These are phyloP conservation scores for Afroboletus lepidellus DNA, from an alignment of 1,284 basidiomycete species.

Conservation along the genomic window DNA sequence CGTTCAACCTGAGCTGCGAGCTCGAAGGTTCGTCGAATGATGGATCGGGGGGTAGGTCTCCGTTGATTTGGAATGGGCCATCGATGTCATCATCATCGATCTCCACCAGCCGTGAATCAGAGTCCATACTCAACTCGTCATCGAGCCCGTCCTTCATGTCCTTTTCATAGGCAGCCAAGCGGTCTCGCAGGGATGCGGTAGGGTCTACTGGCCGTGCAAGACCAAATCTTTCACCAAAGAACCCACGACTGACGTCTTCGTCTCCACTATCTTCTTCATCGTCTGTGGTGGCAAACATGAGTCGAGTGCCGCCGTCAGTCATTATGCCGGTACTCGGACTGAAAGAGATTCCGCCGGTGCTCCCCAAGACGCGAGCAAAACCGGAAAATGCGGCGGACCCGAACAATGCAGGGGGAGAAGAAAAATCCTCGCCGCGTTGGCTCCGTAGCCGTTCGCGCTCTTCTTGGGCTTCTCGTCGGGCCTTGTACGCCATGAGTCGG, in stretches of 20 bases:
- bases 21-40: constrained; percentile 50
- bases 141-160: constrained; percentile 36
- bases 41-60: constrained; percentile 19
- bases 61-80: constrained; percentile 35
- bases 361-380: constrained; percentile 47
- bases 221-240: constrained; percentile 49
- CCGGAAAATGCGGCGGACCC: constrained; percentile 36
- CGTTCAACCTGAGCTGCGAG: constrained; percentile 44
- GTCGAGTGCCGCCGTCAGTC: constrained; percentile 40
- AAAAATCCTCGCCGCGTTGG: constrained; percentile 34
- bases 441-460: constrained; percentile 54
- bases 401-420: constrained; percentile 23
- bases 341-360: constrained; percentile 58
- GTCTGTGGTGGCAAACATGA: constrained; percentile 61
- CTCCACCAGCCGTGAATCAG: constrained; percentile 24
- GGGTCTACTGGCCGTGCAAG: constrained; percentile 45
- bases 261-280: constrained; percentile 57
- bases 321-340: constrained; percentile 49
- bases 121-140: constrained; percentile 27
- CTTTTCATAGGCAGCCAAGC: constrained; percentile 60
- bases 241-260: constrained; percentile 43
- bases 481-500: constrained; percentile 58
- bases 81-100: constrained; percentile 32
- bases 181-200: constrained; percentile 55
- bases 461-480: constrained; percentile 52